A percentile compares a stretch with the other conserved stretches of the same genome.
Conservation (phyloP, 2,329 filamentous ascomycete genomes). For the Aureobasidium lini region DNA sequence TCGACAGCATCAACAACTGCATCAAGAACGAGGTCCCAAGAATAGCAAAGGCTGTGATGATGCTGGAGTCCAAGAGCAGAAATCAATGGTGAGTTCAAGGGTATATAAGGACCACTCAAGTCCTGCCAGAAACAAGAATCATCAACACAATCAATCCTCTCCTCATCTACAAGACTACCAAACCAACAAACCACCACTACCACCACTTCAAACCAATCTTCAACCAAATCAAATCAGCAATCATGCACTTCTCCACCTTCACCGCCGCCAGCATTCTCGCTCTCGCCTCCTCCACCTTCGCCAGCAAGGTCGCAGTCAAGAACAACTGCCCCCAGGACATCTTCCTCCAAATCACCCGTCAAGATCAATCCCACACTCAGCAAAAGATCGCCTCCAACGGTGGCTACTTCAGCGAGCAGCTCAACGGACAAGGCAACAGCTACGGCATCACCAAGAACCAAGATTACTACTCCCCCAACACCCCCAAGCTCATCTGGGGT, state of each 20-base stretch:
- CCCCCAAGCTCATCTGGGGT: constrained; percentile 25
- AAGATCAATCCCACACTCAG: constrained; percentile 16
- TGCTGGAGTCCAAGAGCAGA: not conserved
- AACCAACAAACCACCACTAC: not conserved
- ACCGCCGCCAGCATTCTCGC: constrained; percentile 15
- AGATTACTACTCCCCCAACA: constrained; percentile 21
- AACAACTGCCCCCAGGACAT: constrained; percentile 23
- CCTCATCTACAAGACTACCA: not conserved
- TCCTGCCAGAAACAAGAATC: not conserved
- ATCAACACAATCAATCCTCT: not conserved
- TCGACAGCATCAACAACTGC: not conserved
- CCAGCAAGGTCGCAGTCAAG: constrained; percentile 18
- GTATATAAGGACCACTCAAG: not conserved
- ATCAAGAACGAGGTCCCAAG: not conserved
- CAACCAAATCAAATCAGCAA: constrained; percentile 8
- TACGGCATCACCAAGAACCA: constrained; percentile 23
- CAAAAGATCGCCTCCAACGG: constrained; percentile 18
- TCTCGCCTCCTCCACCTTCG: constrained; percentile 16
- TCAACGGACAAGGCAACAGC: constrained; percentile 25
- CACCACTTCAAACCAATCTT: not conserved
- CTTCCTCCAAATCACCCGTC: constrained; percentile 23
- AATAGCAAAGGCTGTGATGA: constrained; percentile 1
- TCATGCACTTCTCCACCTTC: constrained; percentile 19
- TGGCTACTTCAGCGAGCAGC: constrained; percentile 18
- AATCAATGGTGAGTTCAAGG: not conserved